These are phyloP conservation scores for Coemansia sp. DNA, from an alignment of 192 early-diverging fungal genomes.

Conservation along the genomic window DNA sequence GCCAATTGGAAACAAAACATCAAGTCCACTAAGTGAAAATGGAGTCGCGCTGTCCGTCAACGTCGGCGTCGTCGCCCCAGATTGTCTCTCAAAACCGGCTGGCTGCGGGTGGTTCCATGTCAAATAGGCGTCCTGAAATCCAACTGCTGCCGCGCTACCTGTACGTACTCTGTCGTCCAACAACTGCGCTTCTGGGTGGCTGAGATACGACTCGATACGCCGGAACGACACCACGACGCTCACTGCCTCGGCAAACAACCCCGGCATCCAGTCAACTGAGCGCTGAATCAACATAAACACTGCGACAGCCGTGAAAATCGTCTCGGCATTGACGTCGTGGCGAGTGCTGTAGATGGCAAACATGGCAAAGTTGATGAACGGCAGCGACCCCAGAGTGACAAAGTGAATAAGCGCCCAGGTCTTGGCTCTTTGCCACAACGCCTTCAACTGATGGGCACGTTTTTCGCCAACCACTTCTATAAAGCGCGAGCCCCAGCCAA, in stretches of 20 bases:
- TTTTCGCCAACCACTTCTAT: slow-evolving; percentile 67
- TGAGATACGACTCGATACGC: slow-evolving; percentile 75
- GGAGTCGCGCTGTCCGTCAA: slow-evolving; percentile 24
- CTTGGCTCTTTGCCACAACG: slow-evolving; percentile 50
- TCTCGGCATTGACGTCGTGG: slow-evolving; percentile 61
- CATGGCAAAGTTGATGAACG: slow-evolving; percentile 62
- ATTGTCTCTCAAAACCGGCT: not conserved
- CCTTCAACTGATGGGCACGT: slow-evolving; percentile 63
- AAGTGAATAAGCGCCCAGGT: slow-evolving; percentile 64
- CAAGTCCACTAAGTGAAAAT: slow-evolving; percentile 63
- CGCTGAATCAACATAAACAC: slow-evolving; percentile 72
- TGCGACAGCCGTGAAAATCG: slow-evolving; percentile 71
- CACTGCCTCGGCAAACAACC: slow-evolving; percentile 59
- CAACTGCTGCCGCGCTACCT: slow-evolving; percentile 38
- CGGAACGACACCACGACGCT: slow-evolving; percentile 65
- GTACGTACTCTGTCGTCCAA: slow-evolving; percentile 23
- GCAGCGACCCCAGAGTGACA: slow-evolving; percentile 61
- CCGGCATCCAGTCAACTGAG: slow-evolving; percentile 63
- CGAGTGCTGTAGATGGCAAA: slow-evolving; percentile 66
- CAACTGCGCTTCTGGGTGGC: slow-evolving; percentile 67
- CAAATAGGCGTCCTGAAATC: slow-evolving; percentile 48
- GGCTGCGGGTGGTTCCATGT: slow-evolving; percentile 17
- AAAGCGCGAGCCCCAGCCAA: slow-evolving; percentile 83
- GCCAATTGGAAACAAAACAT: slow-evolving; percentile 66
- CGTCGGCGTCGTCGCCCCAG: not conserved